These are phyloP conservation scores for Yamadazyma kanchanaburiensis DNA, from an alignment of 1,139 yeast genomes.

Conservation along the genomic window DNA sequence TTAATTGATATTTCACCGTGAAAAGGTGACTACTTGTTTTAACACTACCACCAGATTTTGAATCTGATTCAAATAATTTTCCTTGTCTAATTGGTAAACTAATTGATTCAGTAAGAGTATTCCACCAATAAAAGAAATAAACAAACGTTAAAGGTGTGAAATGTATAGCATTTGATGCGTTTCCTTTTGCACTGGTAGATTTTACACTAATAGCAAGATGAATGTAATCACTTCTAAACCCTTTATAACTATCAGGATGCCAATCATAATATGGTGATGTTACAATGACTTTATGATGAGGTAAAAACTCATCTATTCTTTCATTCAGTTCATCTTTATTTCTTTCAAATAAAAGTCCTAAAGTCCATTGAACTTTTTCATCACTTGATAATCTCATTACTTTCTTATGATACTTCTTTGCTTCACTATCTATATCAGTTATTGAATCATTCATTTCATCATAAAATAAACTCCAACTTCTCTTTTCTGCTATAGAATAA, in stretches of 20 bases:
- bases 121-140: constrained; percentile 86
- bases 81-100: constrained; percentile 81
- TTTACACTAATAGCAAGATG: constrained; percentile 66
- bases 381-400: constrained; percentile 38
- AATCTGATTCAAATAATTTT: constrained; percentile 43
- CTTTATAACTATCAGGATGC: constrained; percentile 70
- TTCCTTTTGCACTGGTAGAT: constrained; percentile 29
- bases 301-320: constrained; percentile 30
- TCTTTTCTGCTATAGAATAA: constrained; percentile 33
- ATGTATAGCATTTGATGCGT: constrained; percentile 67
- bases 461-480: constrained; percentile 35
- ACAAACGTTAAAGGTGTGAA: constrained; percentile 66
- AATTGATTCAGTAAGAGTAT: constrained; percentile 61
- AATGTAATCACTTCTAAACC: constrained; percentile 74
- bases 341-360: constrained; percentile 42
- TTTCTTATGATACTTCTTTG: constrained; percentile 32
- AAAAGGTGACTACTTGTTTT: constrained; percentile 77
- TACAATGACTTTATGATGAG: constrained; percentile 42
- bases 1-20: constrained; percentile 77
- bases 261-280: constrained; percentile 38
- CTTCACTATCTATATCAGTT: constrained; percentile 23
- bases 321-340: constrained; percentile 26
- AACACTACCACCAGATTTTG: constrained; percentile 31
- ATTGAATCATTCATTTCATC: constrained; percentile 20
- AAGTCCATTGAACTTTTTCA: constrained; percentile 40